These are phyloP conservation scores for Phytophthora chlamydospora DNA, from an alignment of 352 stramenopile genomes.

Conservation along the genomic window DNA sequence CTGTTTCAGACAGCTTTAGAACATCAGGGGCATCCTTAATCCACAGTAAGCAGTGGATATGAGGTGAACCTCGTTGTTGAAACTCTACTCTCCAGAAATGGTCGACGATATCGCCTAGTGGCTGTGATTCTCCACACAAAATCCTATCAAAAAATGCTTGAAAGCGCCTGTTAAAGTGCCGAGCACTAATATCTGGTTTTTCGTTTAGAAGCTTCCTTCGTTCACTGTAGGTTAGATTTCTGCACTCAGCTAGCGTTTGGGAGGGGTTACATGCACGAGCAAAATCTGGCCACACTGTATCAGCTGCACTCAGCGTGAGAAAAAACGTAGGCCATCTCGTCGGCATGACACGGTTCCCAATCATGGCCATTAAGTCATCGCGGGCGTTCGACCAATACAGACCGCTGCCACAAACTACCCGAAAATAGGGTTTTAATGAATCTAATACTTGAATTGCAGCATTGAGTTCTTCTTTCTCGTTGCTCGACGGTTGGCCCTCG, in stretches of 20 bases:
- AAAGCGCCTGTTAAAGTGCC: not conserved
- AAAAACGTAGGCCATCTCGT: slow-evolving; percentile 18
- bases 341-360: not conserved
- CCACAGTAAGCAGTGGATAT: no score
- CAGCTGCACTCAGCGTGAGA: slow-evolving; percentile 29
- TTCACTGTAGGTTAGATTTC: not conserved
- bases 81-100: not conserved
- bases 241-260: not conserved
- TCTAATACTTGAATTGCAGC: no score
- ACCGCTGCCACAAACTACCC: no score
- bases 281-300: slow-evolving; percentile 28
- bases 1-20: no score
- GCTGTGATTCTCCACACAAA: not conserved
- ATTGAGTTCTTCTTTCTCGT: no score
- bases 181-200: not conserved
- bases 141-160: not conserved
- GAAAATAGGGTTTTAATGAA: no score
- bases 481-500: no score
- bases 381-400: no score
- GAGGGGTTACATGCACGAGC: slow-evolving; percentile 15
- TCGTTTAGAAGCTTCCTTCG: not conserved
- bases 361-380: no score
- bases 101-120: not conserved
- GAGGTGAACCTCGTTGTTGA: no score
- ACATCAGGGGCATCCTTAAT: no score